Base-by-base conservation (phyloP, 2,329 filamentous ascomycete species). In the Capronia coronata region DNA sequence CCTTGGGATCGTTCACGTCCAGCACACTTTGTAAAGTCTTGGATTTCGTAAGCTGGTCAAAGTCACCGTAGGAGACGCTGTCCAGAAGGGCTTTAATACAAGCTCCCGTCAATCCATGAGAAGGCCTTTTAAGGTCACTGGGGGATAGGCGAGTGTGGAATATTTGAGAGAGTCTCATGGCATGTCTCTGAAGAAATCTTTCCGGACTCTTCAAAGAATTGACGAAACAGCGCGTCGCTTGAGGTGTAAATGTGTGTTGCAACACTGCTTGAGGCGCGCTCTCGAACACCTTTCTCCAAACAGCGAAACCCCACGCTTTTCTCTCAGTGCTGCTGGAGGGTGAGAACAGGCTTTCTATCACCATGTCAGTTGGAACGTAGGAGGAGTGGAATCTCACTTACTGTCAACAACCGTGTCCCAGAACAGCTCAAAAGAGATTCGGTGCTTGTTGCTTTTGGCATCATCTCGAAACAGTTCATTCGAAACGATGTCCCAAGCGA, bases 261-360 rank as follows among this genome's bases (percentile, higher is more conserved):
- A 78, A 59, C 75, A 77, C 49, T 64, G 72, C 56, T 55, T 66
- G 56, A 66, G 78, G 64, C 61, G 71, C 70, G 30, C 70, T 73
- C 25, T 73, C 71, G 2, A 96, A 70, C 59, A 89, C 79, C 62
- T 84, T 87, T 60, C 84, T 82, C 62, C 96, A 87, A 2, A 97
- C 78, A 61, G 90, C 81, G 68, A 97, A 91, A 0, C 93, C 93
- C 67, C 88, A 89, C 62, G 87, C 88, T 67, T 96, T 97, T 48
- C 94, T 85, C 59, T 90, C 87, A 37, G 90, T 82, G 1, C 89
- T 94, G 6, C 90, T 84, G 9, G 78, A 81, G 49, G 84, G 80
- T 4, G 87, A 84, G 64, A 97, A 96, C 2, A 96, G 75, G 7
- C 86, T 84, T 64, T 91, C 86, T 48, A 22, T 32, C 7, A 32